A percentile compares a stretch with the other conserved stretches of the same genome.
Evolutionary conservation across 805 yeast genomes (phyloP).

Genomic region (Sugiyamaella smithiae): DNA sequence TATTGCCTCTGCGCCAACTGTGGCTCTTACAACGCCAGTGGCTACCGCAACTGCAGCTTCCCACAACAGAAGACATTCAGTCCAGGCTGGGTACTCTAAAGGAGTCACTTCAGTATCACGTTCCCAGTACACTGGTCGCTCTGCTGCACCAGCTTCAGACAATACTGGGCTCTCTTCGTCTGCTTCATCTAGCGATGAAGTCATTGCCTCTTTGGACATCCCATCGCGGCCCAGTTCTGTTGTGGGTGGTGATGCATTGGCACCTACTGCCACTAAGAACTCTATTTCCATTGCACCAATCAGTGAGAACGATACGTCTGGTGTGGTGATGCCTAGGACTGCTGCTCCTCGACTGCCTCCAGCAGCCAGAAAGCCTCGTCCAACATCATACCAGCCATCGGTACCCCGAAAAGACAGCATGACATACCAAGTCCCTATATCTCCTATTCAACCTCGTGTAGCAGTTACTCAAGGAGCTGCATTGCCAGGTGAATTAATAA

Average conservation of each 20-base stretch:
- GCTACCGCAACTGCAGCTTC: constrained; percentile 5
- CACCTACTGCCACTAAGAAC: constrained; percentile 1
- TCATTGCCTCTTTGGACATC: constrained; percentile 23
- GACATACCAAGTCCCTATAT: constrained; percentile 25
- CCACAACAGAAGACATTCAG: constrained; percentile 25
- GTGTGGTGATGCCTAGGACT: constrained; percentile 3
- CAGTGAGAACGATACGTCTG: background rate
- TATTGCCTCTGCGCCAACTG: constrained; percentile 11
- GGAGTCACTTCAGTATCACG: constrained; percentile 15
- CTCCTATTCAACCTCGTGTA: constrained; percentile 33
- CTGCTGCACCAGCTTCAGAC: background rate
- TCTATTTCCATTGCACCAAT: background rate
- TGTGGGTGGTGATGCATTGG: background rate
- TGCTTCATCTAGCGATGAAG: constrained; percentile 21
- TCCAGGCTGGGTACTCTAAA: constrained; percentile 24
- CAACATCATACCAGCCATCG: constrained; percentile 37
- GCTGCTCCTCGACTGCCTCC: constrained; percentile 18
- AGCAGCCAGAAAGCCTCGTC: constrained; percentile 35
- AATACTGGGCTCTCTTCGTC: constrained; percentile 10
- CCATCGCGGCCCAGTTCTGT: constrained; percentile 15
- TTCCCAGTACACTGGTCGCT: constrained; percentile 8
- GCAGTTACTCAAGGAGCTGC: constrained; percentile 33
- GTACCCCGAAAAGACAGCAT: constrained; percentile 8
- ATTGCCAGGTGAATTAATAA: constrained; percentile 34
- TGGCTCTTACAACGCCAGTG: constrained; percentile 2